phyloP scores from a whole-genome alignment of 2,329 filamentous ascomycete species.

The Cryphonectria radicalis region DNA sequence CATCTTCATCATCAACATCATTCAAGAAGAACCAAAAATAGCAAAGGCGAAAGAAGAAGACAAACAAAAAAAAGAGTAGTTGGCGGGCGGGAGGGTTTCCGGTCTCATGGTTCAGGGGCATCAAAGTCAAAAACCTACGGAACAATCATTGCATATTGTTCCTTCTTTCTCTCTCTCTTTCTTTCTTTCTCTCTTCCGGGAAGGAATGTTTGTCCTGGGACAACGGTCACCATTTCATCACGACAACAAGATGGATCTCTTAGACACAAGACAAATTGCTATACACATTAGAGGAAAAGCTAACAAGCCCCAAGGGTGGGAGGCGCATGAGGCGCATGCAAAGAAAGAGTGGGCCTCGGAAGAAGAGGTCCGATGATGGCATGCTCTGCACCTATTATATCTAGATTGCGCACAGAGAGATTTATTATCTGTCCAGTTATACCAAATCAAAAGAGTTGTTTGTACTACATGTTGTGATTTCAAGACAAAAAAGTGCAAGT shows the following conservation, averaged over 20 bases:
- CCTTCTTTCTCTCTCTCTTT: not conserved
- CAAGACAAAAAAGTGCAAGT: too few relatives aligned
- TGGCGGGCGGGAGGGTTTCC: not conserved
- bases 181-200: not conserved
- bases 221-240: slow-evolving; percentile 8
- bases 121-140: slow-evolving; percentile 8
- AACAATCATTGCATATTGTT: not conserved
- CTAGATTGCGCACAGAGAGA: not conserved
- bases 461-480: not conserved
- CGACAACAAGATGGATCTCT: slow-evolving; percentile 16
- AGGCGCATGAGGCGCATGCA: not conserved
- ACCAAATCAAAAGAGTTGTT: not conserved
- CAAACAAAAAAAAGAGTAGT: slow-evolving; percentile 16
- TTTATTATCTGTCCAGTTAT: not conserved
- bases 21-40: slow-evolving; percentile 14
- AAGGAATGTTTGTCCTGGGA: not conserved
- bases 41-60: slow-evolving; percentile 15
- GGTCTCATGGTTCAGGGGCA: not conserved
- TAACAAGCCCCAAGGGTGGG: slow-evolving; percentile 14
- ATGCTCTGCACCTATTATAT: not conserved
- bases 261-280: not conserved
- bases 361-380: not conserved
- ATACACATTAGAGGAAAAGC: slow-evolving; percentile 16
- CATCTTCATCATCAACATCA: not conserved
- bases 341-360: not conserved